These are phyloP conservation scores for Sanguinoderma infundibulare DNA, from an alignment of 1,284 basidiomycete genomes.

Conservation along the genomic window DNA sequence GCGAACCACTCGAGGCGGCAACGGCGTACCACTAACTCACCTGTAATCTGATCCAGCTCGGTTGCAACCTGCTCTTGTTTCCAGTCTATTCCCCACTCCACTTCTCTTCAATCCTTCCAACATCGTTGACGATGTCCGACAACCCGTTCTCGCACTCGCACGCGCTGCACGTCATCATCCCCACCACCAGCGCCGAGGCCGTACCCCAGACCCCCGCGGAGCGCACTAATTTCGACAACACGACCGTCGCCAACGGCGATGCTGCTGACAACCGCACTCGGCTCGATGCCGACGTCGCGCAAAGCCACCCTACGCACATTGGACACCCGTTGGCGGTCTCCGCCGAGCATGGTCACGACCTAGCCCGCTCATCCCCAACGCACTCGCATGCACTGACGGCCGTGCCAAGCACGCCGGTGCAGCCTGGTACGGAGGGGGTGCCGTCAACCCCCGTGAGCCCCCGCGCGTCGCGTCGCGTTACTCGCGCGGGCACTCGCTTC, in stretches of 20 bases:
- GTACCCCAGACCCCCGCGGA: neutral
- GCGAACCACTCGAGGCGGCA: neutral
- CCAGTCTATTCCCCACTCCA: neutral
- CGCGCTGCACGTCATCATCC: slow-evolving; percentile 7
- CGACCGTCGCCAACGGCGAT: neutral
- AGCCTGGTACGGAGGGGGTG: neutral
- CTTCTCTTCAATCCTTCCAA: neutral
- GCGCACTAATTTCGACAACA: neutral
- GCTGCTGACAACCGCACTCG: no score
- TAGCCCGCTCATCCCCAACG: neutral
- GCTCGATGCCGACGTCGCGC: neutral
- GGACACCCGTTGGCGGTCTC: no score
- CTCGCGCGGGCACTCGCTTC: slow-evolving; percentile 1
- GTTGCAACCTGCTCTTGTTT: neutral
- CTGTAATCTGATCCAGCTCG: neutral
- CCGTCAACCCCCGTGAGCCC: neutral
- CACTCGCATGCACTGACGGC: neutral
- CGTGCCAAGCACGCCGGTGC: neutral
- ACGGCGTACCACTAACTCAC: neutral
- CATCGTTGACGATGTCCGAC: neutral
- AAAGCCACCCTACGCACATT: no score
- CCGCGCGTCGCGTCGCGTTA: slow-evolving; percentile 2
- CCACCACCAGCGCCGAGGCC: neutral
- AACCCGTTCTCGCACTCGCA: neutral
- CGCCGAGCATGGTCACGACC: neutral